phyloP scores from a whole-genome alignment of 768 basidiomycete species.

The Rubroboletus pulcherrimus region DNA sequence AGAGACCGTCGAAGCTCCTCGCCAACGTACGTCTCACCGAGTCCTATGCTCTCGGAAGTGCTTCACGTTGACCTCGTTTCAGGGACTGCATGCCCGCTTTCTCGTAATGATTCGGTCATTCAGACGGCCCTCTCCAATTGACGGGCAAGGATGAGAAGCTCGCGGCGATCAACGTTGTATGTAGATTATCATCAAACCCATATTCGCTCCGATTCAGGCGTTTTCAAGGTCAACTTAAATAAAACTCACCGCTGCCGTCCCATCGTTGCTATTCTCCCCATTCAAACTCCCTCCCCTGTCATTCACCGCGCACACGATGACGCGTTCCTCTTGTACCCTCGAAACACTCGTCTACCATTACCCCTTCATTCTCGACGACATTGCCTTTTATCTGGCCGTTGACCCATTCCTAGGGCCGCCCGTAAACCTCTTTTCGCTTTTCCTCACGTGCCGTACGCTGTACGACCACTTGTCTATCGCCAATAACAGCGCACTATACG shows the following conservation, averaged over 20 bases:
- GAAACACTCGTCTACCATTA: conserved; percentile 15
- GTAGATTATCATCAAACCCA: conserved; percentile 35
- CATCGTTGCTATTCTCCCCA: conserved; percentile 3
- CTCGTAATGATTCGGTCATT: conserved; percentile 36
- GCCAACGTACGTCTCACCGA: conserved; percentile 5
- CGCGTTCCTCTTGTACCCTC: conserved; percentile 10
- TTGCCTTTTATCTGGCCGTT: conserved; percentile 40
- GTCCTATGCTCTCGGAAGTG: conserved; percentile 4
- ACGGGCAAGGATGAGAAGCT: conserved; percentile 29
- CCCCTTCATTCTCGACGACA: conserved; percentile 33
- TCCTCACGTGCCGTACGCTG: conserved; percentile 37
- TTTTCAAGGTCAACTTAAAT: conserved; percentile 28
- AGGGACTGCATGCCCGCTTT: conserved; percentile 27
- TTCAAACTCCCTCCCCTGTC: background rate
- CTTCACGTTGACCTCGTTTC: conserved; percentile 23
- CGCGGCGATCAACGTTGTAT: conserved; percentile 36
- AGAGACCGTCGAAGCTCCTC: conserved; percentile 8
- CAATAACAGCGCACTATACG: conserved; percentile 39
- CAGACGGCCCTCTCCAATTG: conserved; percentile 26
- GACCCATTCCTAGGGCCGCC: conserved; percentile 45
- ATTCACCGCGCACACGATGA: background rate
- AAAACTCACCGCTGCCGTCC: conserved; percentile 16
- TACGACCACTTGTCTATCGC: conserved; percentile 34
- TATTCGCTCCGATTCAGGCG: conserved; percentile 30
- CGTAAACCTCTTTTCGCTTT: conserved; percentile 33